A percentile compares a stretch with the other conserved stretches of the same genome.
These are phyloP conservation scores for Spongospora subterranea DNA, from an alignment of 208 protist genomes.

Conservation along the genomic window DNA sequence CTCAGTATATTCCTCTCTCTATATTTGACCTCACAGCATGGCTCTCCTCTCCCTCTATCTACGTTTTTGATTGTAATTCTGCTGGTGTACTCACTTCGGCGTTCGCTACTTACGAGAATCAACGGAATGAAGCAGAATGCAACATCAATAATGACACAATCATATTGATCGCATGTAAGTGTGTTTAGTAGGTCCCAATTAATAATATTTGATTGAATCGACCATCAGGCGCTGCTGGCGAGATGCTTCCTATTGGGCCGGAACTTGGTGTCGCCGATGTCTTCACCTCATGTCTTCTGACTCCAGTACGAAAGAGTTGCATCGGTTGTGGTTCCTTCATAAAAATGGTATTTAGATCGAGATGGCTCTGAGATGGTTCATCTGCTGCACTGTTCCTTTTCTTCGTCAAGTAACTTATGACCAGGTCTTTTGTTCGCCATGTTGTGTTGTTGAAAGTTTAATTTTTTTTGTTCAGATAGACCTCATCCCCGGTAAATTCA, in stretches of 20 bases:
- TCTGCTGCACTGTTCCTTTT: constrained; percentile 55
- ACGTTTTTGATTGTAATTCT: constrained; percentile 95
- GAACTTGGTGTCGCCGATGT: constrained; percentile 94
- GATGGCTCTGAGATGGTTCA: constrained; percentile 93
- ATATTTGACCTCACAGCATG: constrained; percentile 91
- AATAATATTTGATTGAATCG: background rate
- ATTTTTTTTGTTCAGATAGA: background rate
- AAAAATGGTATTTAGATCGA: constrained; percentile 72
- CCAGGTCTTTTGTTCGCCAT: background rate
- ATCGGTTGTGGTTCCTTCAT: background rate
- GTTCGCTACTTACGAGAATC: constrained; percentile 18
- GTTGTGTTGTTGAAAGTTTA: background rate
- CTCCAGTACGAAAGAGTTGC: constrained; percentile 77
- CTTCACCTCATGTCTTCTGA: constrained; percentile 98
- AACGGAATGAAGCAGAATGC: background rate
- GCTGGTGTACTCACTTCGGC: constrained; percentile 80
- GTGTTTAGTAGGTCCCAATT: constrained; percentile 12
- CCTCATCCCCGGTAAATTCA: constrained; percentile 75
- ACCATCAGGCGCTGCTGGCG: constrained; percentile 71
- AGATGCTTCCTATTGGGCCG: constrained; percentile 93
- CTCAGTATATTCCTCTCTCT: constrained; percentile 96
- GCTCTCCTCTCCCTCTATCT: constrained; percentile 89
- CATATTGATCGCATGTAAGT: background rate
- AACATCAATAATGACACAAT: background rate
- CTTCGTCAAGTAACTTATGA: constrained; percentile 33